A percentile compares a stretch with the other conserved stretches of the same genome.
Evolutionary conservation across 768 basidiomycete genomes (phyloP).

Genomic region (Cystofilobasidium bisporidii): DNA sequence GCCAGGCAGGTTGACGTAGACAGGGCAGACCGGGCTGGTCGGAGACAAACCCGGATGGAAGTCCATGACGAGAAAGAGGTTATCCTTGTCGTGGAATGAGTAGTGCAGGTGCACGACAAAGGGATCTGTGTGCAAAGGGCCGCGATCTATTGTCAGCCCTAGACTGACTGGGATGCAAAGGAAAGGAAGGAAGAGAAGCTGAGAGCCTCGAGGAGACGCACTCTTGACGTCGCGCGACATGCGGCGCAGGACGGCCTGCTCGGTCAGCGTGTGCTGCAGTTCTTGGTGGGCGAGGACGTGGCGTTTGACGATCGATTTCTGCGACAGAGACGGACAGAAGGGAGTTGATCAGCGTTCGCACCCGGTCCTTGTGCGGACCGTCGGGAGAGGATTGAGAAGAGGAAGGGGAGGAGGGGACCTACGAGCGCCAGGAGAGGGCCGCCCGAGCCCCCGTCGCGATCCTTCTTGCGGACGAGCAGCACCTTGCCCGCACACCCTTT

Average conservation of each 20-base stretch:
- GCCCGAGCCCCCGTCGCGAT: background rate
- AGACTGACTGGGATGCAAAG: too few relatives aligned
- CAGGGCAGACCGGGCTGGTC: background rate
- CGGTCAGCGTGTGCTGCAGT: constrained; percentile 88
- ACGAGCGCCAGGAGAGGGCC: background rate
- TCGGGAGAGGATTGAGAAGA: too few relatives aligned
- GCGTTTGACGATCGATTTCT: constrained; percentile 92
- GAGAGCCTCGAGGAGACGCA: too few relatives aligned
- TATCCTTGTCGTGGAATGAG: constrained; percentile 97
- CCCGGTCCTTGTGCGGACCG: too few relatives aligned
- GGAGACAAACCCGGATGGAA: constrained; percentile 33
- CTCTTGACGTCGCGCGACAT: constrained; percentile 59
- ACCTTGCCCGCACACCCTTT: constrained; percentile 98
- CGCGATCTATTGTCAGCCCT: background rate
- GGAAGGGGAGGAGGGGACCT: background rate
- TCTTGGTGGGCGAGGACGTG: constrained; percentile 88
- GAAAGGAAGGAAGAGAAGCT: too few relatives aligned
- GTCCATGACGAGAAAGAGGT: constrained; percentile 90
- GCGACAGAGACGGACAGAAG: background rate
- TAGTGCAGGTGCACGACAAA: constrained; percentile 95
- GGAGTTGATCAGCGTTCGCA: constrained; percentile 50
- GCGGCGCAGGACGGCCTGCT: constrained; percentile 86
- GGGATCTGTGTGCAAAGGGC: constrained; percentile 51
- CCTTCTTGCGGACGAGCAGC: constrained; percentile 19
- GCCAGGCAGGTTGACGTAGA: background rate